Conservation (phyloP, 2,329 filamentous ascomycete genomes). For the Ophidiomyces ophidiicola region DNA sequence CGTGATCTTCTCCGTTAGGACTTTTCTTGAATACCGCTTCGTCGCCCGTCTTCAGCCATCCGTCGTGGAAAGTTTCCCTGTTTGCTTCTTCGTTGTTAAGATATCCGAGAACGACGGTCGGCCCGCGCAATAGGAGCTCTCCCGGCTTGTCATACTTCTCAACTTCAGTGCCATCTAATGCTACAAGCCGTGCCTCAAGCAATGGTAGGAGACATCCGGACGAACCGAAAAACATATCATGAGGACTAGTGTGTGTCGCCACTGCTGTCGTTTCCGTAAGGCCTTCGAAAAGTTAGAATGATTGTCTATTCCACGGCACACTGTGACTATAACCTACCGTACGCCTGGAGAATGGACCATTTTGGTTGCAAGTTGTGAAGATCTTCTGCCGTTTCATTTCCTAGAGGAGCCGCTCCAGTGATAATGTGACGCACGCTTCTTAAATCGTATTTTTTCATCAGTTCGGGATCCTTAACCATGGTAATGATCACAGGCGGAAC, state of each 20-base stretch:
- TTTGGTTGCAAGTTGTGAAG: conserved; percentile 46
- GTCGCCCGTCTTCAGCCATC: conserved; percentile 23
- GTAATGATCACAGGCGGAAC: conserved; percentile 59
- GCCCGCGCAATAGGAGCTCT: conserved; percentile 61
- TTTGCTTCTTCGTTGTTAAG: conserved; percentile 68
- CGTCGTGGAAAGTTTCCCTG: conserved; percentile 50
- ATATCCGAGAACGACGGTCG: conserved; percentile 63
- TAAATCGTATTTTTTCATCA: conserved; percentile 53
- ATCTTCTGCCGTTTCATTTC: conserved; percentile 53
- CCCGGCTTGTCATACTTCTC: conserved; percentile 55
- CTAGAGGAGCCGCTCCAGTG: conserved; percentile 60
- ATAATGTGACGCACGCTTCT: conserved; percentile 51
- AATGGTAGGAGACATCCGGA: conserved; percentile 55
- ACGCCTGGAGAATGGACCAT: conserved; percentile 55
- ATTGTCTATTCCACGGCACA: not conserved
- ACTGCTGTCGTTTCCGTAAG: conserved; percentile 59
- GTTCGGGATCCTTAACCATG: conserved; percentile 48
- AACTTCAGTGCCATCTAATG: conserved; percentile 52
- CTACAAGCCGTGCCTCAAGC: conserved; percentile 50
- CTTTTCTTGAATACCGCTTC: conserved; percentile 15
- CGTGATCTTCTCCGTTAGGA: conserved; percentile 17
- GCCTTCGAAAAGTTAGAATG: conserved; percentile 20
- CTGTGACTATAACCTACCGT: conserved; percentile 29
- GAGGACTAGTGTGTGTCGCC: conserved; percentile 40
- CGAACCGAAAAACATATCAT: conserved; percentile 55